A percentile compares a stretch with the other conserved stretches of the same genome.
Evolutionary conservation across 2,329 filamentous ascomycete species (phyloP).

Genomic region (Apiospora saccharicola): DNA sequence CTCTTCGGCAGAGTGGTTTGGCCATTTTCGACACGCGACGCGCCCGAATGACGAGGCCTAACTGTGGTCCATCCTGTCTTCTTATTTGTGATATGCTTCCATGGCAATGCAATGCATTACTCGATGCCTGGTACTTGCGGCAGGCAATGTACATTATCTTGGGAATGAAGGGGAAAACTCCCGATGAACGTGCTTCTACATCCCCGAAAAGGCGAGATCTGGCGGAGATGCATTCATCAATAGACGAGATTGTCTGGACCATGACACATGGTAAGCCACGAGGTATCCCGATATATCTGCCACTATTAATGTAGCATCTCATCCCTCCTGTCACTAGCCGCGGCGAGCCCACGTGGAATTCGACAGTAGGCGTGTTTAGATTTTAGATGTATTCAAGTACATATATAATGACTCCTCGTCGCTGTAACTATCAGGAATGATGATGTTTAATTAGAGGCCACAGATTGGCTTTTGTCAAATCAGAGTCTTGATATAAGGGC

Average conservation of each 20-base stretch:
- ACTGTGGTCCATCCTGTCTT: too few species aligned
- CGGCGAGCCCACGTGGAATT: not conserved
- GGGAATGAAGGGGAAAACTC: too few species aligned
- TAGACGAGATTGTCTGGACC: not conserved
- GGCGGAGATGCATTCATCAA: not conserved
- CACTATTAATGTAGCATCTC: not conserved
- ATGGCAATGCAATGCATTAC: not conserved
- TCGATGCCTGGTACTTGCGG: not conserved
- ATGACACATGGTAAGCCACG: constrained; percentile 1
- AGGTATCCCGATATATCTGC: not conserved
- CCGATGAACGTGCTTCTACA: too few species aligned
- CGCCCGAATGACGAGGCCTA: not conserved
- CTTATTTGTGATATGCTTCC: not conserved
- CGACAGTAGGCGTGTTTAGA: not conserved
- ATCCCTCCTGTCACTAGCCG: not conserved
- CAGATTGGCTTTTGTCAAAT: not conserved
- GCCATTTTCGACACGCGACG: too few species aligned
- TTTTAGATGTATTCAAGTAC: not conserved
- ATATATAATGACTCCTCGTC: not conserved
- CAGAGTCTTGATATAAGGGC: not conserved
- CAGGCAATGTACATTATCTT: too few species aligned
- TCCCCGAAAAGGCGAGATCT: not conserved
- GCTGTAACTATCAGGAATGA: not conserved
- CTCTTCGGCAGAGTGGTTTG: too few species aligned
- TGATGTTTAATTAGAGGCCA: not conserved